Evolutionary conservation across 2,329 filamentous ascomycete species (phyloP).

Genomic region (Leptographium radiaticola): DNA sequence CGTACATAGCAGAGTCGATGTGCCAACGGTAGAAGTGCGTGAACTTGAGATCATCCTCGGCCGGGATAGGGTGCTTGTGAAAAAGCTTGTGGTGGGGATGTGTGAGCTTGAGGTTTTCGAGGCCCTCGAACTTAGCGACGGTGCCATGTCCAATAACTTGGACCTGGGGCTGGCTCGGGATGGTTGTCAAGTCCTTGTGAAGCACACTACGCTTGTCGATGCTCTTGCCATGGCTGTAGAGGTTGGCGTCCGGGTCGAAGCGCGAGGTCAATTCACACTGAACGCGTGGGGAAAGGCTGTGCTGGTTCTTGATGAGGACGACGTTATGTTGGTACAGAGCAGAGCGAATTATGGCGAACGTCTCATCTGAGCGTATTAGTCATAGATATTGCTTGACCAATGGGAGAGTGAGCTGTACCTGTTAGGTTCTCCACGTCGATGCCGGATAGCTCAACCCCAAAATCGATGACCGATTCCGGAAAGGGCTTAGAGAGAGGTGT

Average conservation of each 20-base stretch:
- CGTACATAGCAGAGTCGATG: constrained; percentile 65
- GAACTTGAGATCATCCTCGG: constrained; percentile 22
- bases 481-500: constrained; percentile 6
- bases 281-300: constrained; percentile 47
- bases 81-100: constrained; percentile 52
- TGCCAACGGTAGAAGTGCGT: constrained; percentile 62
- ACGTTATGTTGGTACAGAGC: constrained; percentile 58
- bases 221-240: constrained; percentile 66
- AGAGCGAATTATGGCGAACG: constrained; percentile 49
- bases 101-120: constrained; percentile 51
- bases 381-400: too few species aligned
- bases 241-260: constrained; percentile 51
- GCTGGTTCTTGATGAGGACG: constrained; percentile 57
- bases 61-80: constrained; percentile 24
- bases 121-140: constrained; percentile 54
- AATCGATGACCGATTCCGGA: constrained; percentile 26
- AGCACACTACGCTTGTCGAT: constrained; percentile 55
- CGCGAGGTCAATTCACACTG: constrained; percentile 61
- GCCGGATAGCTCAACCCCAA: constrained; percentile 46
- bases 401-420: constrained; percentile 25
- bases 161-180: constrained; percentile 65
- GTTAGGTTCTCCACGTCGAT: constrained; percentile 47
- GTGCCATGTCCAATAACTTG: constrained; percentile 69
- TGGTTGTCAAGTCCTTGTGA: constrained; percentile 69
- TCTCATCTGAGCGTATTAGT: constrained; percentile 31